Evolutionary conservation across 139 green algal species (phyloP).

Genomic region (Gonium pectorale): DNA sequence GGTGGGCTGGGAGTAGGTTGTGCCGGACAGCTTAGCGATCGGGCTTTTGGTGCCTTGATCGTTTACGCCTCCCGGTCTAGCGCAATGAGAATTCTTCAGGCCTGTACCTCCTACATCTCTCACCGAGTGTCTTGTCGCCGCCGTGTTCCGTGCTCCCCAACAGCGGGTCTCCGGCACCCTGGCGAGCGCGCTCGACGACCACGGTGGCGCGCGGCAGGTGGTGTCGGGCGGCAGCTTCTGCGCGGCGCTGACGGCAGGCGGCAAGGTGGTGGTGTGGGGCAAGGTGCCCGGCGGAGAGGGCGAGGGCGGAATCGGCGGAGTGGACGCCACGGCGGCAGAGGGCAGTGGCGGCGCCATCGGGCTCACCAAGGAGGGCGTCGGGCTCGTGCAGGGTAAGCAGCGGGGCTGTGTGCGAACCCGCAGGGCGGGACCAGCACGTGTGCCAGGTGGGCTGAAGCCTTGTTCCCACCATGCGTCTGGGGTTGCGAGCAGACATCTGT

Average conservation of each 20-base stretch:
- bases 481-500: too few species aligned
- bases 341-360: not conserved
- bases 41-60: too few species aligned
- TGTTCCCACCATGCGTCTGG: too few species aligned
- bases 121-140: too few species aligned
- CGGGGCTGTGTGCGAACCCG: not conserved
- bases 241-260: constrained; percentile 58
- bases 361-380: constrained; percentile 7
- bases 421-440: too few species aligned
- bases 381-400: not conserved
- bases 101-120: too few species aligned
- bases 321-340: not conserved
- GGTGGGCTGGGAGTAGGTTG: too few species aligned
- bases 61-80: too few species aligned
- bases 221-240: constrained; percentile 73
- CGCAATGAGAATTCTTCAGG: too few species aligned
- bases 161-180: constrained; percentile 39
- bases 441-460: too few species aligned
- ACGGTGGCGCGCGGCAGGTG: constrained; percentile 66
- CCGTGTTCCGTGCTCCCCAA: too few species aligned
- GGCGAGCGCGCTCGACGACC: constrained; percentile 53
- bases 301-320: not conserved
- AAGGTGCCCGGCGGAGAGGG: constrained; percentile 48
- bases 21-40: too few species aligned
- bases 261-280: constrained; percentile 75